Evolutionary conservation across 331 rosid genomes (phyloP), one percentile per base, ranked within the genome.

Genomic region (Cydonia oblonga): DNA sequence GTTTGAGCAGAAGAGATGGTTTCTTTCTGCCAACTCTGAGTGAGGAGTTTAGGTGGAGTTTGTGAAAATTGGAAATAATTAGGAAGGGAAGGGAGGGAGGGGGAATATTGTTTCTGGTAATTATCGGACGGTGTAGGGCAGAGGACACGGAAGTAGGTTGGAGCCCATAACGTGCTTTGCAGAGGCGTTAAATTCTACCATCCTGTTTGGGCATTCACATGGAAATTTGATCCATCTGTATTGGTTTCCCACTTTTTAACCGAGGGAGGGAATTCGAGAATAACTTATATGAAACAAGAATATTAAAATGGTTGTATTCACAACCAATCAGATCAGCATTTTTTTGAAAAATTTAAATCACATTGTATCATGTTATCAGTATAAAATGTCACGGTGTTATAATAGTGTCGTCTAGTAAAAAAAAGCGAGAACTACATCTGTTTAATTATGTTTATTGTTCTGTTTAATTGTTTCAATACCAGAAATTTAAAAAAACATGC

Each of bases 141-240:
- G 13, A 81, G 33, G 92, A 88, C 90, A 82, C 22, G 73, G 78
- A 26, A 64, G 65, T 73, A 85, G 84, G 85, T 83, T 83, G 89
- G 79, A 83, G 84, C 56, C 89, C 92, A 79, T 79, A 73, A 61
- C 63, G 6, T 26, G 66, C 10, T 56, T 53, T 7, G 60, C 66
- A 59, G 74, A 46, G 62, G 59, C 67, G 42, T 68, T 52, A 76
- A 28, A 61, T 68, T 73, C 76, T 52, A 71, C 64, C 83, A 32
- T 53, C 23, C 18, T 9, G 2, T 38, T 59, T 56, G 69, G 70
- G 66, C 5, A 2, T 60, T 24, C 58, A 56, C 49, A 7, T 14
- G 66, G n/a, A 71, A 66, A 42, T 58, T 81, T 66, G 66, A 35
- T 76, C 35, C 44, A 2, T n/a, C 9, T 67, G 63, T n/a, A 44